Conservation (phyloP, 805 yeast species). For the Starmerella etchellsii region DNA sequence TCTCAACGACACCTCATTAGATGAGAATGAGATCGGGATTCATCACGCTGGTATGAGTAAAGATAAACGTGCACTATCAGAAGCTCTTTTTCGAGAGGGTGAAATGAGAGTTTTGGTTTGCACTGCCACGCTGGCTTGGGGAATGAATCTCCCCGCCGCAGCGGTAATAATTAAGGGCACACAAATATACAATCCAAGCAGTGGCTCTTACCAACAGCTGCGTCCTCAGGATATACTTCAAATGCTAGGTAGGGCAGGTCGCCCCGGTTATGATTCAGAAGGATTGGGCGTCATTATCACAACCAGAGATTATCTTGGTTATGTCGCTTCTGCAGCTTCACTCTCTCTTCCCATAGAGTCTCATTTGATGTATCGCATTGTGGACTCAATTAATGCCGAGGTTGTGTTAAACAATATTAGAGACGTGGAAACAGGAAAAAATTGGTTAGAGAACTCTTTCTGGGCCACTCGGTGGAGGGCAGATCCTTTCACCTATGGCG, state of each 20-base stretch:
- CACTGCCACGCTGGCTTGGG: constrained; percentile 99
- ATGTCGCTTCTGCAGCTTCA: constrained; percentile 78
- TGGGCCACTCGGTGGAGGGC: constrained; percentile 63
- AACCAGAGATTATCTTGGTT: constrained; percentile 70
- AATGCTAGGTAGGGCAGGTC: constrained; percentile 97
- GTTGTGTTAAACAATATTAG: constrained; percentile 58
- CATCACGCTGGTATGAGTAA: constrained; percentile 97
- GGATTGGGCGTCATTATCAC: constrained; percentile 95
- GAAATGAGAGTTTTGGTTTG: constrained; percentile 80
- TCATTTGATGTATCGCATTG: constrained; percentile 55
- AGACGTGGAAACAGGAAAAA: constrained; percentile 50
- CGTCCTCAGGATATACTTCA: constrained; percentile 91
- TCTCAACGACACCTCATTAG: constrained; percentile 34
- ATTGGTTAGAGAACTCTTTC: constrained; percentile 73
- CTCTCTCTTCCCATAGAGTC: constrained; percentile 90
- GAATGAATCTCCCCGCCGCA: constrained; percentile 96
- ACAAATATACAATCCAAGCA: constrained; percentile 81
- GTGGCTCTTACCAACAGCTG: constrained; percentile 79
- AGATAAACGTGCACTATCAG: constrained; percentile 74
- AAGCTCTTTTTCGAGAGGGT: constrained; percentile 70
- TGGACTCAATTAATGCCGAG: constrained; percentile 78
- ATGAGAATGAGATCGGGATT: constrained; percentile 49
- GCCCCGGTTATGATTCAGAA: constrained; percentile 82
- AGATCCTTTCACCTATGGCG: constrained; percentile 63
- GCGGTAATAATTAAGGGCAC: constrained; percentile 94